Base-by-base conservation (phyloP, 441 rosid species). In the Sinapis alba region DNA sequence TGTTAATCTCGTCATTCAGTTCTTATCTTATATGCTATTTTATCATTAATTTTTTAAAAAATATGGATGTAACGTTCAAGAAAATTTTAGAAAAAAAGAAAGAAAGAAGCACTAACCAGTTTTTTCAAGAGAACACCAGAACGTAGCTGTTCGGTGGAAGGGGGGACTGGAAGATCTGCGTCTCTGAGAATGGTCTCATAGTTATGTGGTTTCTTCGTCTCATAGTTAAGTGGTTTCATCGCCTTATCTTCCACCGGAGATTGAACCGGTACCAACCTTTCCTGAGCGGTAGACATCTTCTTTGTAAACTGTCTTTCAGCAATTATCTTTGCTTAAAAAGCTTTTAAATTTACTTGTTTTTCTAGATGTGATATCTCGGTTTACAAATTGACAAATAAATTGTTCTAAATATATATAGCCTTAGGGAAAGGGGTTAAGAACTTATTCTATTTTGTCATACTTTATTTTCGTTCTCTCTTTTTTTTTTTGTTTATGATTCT, bases 51-150 rank as follows among this genome's bases (percentile, higher is more conserved):
- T 16, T 16, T 41, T 41, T 4, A n/a, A 45, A 10, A 7, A 16
- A 50, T 47, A 15, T 7, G 56, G 21, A 50, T 50, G 56, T 50
- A 50, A 13, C 23, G 5, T 18, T 50, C 56, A 50, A 45, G 20
- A 7, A 45, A 45, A 45, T n/a, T 15, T 8, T 45, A n/a, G 20
- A 8, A 23, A 19, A 18, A 18, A 18, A 50, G 3, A 50, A 3
- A 50, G 11, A 36, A 36, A 36, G 5, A 36, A 36, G 43, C 43
- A 20, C 26, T 19, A 53, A 53, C 58, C 26, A 53, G 58, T 19
- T 53, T 53, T 19, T 53, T 53, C 26, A 53, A 53, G 58, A 53
- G 26, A 19, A 53, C 58, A 53, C 58, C 58, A 53, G 58, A 53
- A 20, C 58, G 58, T 53, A 53, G 58, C 6, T 53, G 58, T 53